These are phyloP conservation scores for Glarea lozoyensis DNA, from an alignment of 495 filamentous ascomycete genomes.

Conservation along the genomic window DNA sequence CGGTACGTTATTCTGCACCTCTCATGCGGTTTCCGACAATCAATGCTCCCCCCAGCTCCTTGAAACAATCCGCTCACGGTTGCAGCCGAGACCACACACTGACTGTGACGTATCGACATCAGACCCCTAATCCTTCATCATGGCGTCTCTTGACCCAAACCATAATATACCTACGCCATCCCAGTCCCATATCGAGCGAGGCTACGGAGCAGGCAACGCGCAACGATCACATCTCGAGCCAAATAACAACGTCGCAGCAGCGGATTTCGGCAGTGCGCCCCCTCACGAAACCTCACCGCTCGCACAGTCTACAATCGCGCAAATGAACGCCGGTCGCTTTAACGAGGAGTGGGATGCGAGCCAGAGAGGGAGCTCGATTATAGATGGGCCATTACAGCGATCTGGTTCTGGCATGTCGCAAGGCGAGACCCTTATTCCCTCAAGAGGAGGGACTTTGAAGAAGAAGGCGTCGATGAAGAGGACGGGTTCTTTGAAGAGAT, in stretches of 20 bases:
- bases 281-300: conserved; percentile 32
- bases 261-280: conserved; percentile 31
- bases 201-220: conserved; percentile 14
- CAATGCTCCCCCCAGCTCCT: too few relatives aligned
- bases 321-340: conserved; percentile 35
- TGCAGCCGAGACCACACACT: conserved; percentile 2
- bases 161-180: conserved; percentile 9
- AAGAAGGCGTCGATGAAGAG: conserved; percentile 75
- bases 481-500: conserved; percentile 67
- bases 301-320: conserved; percentile 32
- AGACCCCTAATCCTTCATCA: not conserved
- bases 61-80: too few relatives aligned
- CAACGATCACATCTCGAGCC: conserved; percentile 16
- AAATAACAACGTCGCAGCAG: conserved; percentile 10
- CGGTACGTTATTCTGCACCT: too few relatives aligned
- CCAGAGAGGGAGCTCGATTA: conserved; percentile 53
- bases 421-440: conserved; percentile 41
- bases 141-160: conserved; percentile 12
- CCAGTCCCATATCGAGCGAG: conserved; percentile 10
- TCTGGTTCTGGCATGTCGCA: conserved; percentile 40
- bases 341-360: conserved; percentile 67
- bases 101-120: too few relatives aligned
- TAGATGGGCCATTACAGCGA: conserved; percentile 44
- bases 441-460: conserved; percentile 70
- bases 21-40: too few relatives aligned